A percentile compares a stretch with the other conserved stretches of the same genome.
Evolutionary conservation across 345 rosid species (phyloP).

Genomic region (Moricandia moricandioides): DNA sequence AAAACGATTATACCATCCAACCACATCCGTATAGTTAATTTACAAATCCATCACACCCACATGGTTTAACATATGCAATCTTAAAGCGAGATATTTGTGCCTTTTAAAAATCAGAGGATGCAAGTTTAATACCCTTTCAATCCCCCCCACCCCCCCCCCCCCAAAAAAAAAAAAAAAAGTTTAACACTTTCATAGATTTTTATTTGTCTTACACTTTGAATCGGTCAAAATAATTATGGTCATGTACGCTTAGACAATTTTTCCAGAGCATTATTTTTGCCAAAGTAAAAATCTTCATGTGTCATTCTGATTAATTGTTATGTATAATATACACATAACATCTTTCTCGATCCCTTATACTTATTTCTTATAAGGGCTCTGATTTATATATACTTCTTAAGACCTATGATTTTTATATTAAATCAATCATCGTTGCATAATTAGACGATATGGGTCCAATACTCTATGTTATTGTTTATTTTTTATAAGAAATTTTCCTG

Average conservation of each 20-base stretch:
- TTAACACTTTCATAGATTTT: constrained; percentile 8
- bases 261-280: not conserved
- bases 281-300: not conserved
- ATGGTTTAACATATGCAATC: too few relatives aligned
- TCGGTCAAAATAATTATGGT: constrained; percentile 18
- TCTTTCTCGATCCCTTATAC: not conserved
- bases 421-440: constrained; percentile 13
- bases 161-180: not conserved
- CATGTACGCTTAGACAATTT: not conserved
- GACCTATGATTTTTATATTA: not conserved
- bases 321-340: not conserved
- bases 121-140: not conserved
- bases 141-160: too few relatives aligned
- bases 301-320: not conserved
- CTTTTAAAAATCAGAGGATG: constrained; percentile 10
- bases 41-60: too few relatives aligned
- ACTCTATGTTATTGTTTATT: not conserved
- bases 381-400: too few relatives aligned
- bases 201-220: constrained; percentile 18
- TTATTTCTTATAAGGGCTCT: not conserved
- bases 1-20: too few relatives aligned
- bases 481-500: not conserved
- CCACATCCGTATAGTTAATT: too few relatives aligned
- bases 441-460: constrained; percentile 16
- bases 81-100: constrained; percentile 29